phyloP scores from a whole-genome alignment of 352 stramenopile species.

The Phytophthora sp. region DNA sequence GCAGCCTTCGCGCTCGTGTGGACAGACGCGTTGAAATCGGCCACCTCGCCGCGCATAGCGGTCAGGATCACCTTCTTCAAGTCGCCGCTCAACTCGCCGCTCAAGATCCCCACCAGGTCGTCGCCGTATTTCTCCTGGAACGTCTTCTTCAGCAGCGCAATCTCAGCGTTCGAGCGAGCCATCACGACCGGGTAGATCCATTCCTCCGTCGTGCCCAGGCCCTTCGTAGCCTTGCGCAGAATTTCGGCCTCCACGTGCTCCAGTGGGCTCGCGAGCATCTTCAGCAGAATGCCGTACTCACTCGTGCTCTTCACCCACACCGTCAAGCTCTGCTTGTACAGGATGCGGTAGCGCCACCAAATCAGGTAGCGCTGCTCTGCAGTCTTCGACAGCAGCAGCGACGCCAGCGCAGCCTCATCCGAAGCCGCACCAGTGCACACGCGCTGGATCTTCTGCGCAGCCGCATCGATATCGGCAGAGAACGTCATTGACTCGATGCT shows the following conservation, averaged over 20 bases:
- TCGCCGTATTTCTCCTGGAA: conserved; percentile 60
- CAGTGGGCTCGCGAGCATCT: conserved; percentile 48
- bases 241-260: conserved; percentile 67
- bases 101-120: conserved; percentile 55
- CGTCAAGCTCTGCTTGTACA: conserved; percentile 65
- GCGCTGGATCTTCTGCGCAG: conserved; percentile 53
- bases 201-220: conserved; percentile 57
- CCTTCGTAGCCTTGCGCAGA: conserved; percentile 64
- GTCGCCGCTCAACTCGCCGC: conserved; percentile 59
- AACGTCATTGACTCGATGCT: conserved; percentile 35
- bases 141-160: conserved; percentile 79
- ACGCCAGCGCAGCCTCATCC: conserved; percentile 28
- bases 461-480: conserved; percentile 45
- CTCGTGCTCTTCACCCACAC: conserved; percentile 58
- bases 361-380: conserved; percentile 35
- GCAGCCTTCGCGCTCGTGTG: conserved; percentile 61
- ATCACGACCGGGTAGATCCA: conserved; percentile 60
- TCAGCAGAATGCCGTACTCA: conserved; percentile 62
- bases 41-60: conserved; percentile 41
- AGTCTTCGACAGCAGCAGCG: conserved; percentile 26
- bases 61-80: conserved; percentile 67
- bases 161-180: conserved; percentile 65
- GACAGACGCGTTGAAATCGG: conserved; percentile 54
- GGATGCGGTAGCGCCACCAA: conserved; percentile 33
- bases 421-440: conserved; percentile 24